Evolutionary conservation across 345 rosid species (phyloP), one percentile per base, ranked within the genome.

Genomic region (Hypericum perforatum): DNA sequence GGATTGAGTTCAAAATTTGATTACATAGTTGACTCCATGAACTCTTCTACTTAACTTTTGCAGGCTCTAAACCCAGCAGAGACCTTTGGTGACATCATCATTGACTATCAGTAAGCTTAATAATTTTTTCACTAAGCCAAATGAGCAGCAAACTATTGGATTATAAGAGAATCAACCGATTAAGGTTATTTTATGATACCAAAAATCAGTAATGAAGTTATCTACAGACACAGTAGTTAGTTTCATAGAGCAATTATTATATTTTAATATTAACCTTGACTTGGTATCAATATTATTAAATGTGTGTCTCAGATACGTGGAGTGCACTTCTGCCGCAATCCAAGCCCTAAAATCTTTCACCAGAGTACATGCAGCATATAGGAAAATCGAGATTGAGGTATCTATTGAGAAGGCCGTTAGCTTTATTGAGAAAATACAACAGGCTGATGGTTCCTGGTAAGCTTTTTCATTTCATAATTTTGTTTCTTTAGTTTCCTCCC

Each of bases 1-100:
- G 14, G 48, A 44, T 91, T 96, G 45, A 86, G 87, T 64, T 63
- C 62, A 45, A 86, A 96, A 95, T 70, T 91, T 77, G 98, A 87
- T n/a, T n/a, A n/a, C n/a, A n/a, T n/a, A n/a, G n/a, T n/a, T n/a
- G n/a, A n/a, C n/a, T n/a, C n/a, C n/a, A n/a, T n/a, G 98, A 95
- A 86, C 76, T 60, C 41, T 11, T n/a, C 9, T 9, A 39, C n/a
- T 41, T 43, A 37, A 37, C 48, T 69, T 37, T 52, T 41, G n/a
- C 68, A 86, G 95, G 73, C 78, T 49, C 66, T 86, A 13, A 86
- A 86, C 66, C 89, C 95, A 5, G 72, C 86, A 7, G 81, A 77
- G 68, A 43, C 66, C 49, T 83, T 83, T 58, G 84, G 81, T 44
- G 84, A 86, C 52, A 79, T 79, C 54, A 68, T 83, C 39, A 79